Conservation (phyloP, 2,329 filamentous ascomycete genomes). For the Trichoderma atrobrunneum region DNA sequence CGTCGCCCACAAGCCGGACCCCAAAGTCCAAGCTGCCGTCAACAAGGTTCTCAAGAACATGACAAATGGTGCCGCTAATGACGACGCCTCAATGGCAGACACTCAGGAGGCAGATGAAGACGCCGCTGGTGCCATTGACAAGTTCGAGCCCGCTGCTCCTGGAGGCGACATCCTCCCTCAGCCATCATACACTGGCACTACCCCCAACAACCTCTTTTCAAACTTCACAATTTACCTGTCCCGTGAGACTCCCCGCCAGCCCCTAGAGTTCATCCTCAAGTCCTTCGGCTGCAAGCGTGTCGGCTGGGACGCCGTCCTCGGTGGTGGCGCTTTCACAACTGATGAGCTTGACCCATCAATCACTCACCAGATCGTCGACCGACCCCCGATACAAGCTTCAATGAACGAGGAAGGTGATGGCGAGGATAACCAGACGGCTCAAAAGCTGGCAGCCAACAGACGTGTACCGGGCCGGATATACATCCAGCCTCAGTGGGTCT, state of each 20-base stretch:
- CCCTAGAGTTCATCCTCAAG: conserved; percentile 88
- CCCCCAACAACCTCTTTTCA: conserved; percentile 75
- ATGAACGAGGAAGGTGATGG: conserved; percentile 47
- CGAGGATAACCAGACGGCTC: conserved; percentile 61
- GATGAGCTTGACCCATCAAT: conserved; percentile 85
- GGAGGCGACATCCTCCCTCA: conserved; percentile 85
- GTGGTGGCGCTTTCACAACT: conserved; percentile 87
- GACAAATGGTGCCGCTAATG: conserved; percentile 32
- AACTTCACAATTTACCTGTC: conserved; percentile 91
- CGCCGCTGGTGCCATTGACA: conserved; percentile 70
- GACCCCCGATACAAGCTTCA: conserved; percentile 68
- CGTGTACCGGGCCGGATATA: conserved; percentile 90
- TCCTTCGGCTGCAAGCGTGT: conserved; percentile 95
- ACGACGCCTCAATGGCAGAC: conserved; percentile 39
- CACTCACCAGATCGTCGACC: conserved; percentile 94
- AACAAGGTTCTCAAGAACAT: conserved; percentile 61
- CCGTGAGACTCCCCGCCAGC: conserved; percentile 84
- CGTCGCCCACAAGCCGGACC: conserved; percentile 52
- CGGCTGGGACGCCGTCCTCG: conserved; percentile 88
- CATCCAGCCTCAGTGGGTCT: conserved; percentile 96
- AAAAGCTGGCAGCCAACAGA: conserved; percentile 59
- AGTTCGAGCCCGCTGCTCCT: conserved; percentile 80
- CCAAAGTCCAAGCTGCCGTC: conserved; percentile 63
- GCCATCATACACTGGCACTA: conserved; percentile 63
- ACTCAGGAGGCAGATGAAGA: conserved; percentile 47